Conservation (phyloP, 2,329 filamentous ascomycete genomes). For the Beauveria brongniartii region DNA sequence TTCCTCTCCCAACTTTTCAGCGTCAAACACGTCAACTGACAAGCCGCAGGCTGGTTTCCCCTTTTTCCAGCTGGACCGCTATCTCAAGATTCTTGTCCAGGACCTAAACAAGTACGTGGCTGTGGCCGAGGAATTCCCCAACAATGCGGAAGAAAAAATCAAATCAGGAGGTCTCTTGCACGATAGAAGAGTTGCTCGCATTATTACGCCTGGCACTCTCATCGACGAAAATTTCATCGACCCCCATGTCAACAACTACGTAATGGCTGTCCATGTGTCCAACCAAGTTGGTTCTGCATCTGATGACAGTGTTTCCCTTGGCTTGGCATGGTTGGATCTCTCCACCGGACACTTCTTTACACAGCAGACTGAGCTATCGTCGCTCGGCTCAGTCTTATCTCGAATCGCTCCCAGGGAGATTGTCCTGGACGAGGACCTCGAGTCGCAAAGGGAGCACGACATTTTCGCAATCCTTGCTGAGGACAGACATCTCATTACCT, state of each 20-base stretch:
- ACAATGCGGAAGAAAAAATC: constrained; percentile 59
- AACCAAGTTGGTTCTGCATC: background rate
- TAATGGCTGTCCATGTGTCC: constrained; percentile 66
- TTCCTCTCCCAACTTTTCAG: constrained; percentile 7
- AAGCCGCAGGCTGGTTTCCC: constrained; percentile 73
- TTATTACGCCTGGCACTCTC: constrained; percentile 89
- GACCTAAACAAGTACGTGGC: constrained; percentile 88
- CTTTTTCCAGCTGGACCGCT: constrained; percentile 84
- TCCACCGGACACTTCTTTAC: constrained; percentile 94
- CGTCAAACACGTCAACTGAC: background rate
- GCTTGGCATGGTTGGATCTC: constrained; percentile 88
- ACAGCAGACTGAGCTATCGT: constrained; percentile 61
- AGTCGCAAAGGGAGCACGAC: constrained; percentile 48
- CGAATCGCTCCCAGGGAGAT: constrained; percentile 80
- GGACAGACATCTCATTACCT: constrained; percentile 69
- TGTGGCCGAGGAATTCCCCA: constrained; percentile 85
- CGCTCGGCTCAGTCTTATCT: constrained; percentile 72
- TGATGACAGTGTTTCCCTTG: constrained; percentile 37
- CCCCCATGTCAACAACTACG: constrained; percentile 85
- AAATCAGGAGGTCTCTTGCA: constrained; percentile 75
- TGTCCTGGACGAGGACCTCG: constrained; percentile 60
- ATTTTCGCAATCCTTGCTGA: constrained; percentile 64
- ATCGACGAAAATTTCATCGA: constrained; percentile 98
- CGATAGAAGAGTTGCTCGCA: constrained; percentile 73
- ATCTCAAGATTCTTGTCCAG: constrained; percentile 85